Conservation (phyloP, 1,284 basidiomycete species). For the Leccinum brunneo-olivaceum region DNA sequence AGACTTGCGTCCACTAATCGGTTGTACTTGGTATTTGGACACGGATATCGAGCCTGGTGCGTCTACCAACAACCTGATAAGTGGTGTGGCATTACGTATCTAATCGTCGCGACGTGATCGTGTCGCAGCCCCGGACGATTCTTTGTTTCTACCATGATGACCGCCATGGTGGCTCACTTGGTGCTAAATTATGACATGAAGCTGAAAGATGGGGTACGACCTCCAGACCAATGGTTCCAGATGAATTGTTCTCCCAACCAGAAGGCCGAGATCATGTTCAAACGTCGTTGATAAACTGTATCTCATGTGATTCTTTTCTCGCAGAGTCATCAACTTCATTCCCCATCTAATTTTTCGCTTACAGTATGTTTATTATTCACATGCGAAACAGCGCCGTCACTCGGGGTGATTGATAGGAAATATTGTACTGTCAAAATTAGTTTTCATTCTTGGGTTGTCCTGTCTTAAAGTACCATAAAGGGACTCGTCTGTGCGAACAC, state of each 20-base stretch:
- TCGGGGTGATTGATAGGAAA: constrained; percentile 14
- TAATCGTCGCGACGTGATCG: constrained; percentile 1
- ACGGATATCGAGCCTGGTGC: constrained; percentile 39
- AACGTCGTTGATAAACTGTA: constrained; percentile 17
- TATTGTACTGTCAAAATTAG: constrained; percentile 7
- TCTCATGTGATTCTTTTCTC: constrained; percentile 5
- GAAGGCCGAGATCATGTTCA: constrained; percentile 29
- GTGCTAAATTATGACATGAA: constrained; percentile 34
- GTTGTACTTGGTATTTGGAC: constrained; percentile 36
- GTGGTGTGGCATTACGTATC: neutral
- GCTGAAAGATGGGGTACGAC: constrained; percentile 31
- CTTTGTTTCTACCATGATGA: constrained; percentile 32
- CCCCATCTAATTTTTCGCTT: constrained; percentile 3
- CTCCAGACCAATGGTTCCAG: constrained; percentile 33
- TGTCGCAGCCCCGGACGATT: constrained; percentile 33
- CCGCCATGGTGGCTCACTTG: constrained; percentile 32
- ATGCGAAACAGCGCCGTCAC: constrained; percentile 8
- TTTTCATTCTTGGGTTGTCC: neutral
- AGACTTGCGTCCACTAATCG: constrained; percentile 30
- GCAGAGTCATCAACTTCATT: constrained; percentile 12
- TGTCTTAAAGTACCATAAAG: neutral
- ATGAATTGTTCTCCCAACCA: constrained; percentile 30
- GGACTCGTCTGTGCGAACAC: neutral
- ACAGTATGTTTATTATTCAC: too few relatives aligned
- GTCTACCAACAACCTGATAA: constrained; percentile 10